These are phyloP conservation scores for Ganoderma lucidum DNA, from an alignment of 1,284 basidiomycete genomes.

Conservation along the genomic window DNA sequence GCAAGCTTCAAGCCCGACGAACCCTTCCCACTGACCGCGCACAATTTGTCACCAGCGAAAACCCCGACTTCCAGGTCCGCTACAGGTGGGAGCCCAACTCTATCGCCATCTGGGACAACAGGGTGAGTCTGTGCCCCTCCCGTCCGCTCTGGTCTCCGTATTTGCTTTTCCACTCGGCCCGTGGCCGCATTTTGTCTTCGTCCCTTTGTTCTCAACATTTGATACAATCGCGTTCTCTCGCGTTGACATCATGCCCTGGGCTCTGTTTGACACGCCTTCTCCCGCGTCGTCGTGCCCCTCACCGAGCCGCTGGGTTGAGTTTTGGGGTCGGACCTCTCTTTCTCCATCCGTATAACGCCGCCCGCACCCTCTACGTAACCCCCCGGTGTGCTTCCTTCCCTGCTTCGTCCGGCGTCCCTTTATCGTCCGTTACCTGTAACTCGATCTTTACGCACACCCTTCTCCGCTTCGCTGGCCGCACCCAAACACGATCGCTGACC, in stretches of 20 bases:
- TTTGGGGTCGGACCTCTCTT: constrained; percentile 8
- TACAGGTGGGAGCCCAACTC: constrained; percentile 77
- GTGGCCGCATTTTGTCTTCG: not conserved
- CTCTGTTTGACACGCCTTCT: constrained; percentile 5
- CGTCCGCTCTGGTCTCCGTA: not conserved
- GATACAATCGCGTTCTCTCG: not conserved
- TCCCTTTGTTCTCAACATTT: not conserved
- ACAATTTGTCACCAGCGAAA: constrained; percentile 48
- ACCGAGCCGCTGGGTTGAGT: not conserved
- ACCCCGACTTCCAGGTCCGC: constrained; percentile 76
- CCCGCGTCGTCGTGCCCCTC: constrained; percentile 7
- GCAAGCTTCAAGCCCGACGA: constrained; percentile 11
- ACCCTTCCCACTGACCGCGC: constrained; percentile 18
- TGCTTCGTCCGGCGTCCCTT: not conserved
- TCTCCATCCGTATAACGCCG: constrained; percentile 10
- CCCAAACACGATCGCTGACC: constrained; percentile 8
- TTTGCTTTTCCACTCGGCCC: not conserved
- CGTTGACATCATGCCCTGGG: not conserved
- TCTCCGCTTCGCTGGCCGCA: not conserved
- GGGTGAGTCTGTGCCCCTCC: constrained; percentile 48
- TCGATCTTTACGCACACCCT: constrained; percentile 2
- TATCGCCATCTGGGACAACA: constrained; percentile 79
- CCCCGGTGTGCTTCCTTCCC: not conserved
- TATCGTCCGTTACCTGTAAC: not conserved
- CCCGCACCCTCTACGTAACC: constrained; percentile 3